These are phyloP conservation scores for Cerrena zonata DNA, from an alignment of 1,284 basidiomycete genomes.

Conservation along the genomic window DNA sequence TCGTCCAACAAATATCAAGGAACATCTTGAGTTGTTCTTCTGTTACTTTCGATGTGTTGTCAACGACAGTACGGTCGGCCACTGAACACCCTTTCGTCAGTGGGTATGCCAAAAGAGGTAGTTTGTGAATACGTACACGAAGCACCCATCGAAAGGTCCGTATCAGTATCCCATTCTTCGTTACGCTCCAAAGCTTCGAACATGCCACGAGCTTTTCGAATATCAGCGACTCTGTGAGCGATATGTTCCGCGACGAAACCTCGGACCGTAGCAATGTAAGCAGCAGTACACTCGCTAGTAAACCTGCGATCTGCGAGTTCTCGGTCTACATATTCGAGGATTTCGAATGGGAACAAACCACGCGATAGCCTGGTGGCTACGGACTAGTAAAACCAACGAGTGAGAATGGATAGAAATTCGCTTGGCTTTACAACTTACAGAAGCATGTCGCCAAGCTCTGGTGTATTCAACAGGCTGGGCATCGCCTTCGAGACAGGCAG, in stretches of 20 bases:
- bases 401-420: neutral
- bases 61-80: constrained; percentile 66
- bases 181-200: constrained; percentile 75
- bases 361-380: constrained; percentile 53
- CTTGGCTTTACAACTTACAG: constrained; percentile 43
- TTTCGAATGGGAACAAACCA: constrained; percentile 83
- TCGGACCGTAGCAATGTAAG: constrained; percentile 75
- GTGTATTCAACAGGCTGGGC: constrained; percentile 87
- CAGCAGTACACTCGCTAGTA: constrained; percentile 64
- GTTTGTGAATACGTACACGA: constrained; percentile 40
- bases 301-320: constrained; percentile 61
- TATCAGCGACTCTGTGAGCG: constrained; percentile 61
- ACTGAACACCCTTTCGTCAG: constrained; percentile 29
- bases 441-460: constrained; percentile 84
- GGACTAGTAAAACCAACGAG: constrained; percentile 41
- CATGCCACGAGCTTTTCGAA: constrained; percentile 77
- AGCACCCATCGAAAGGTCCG: constrained; percentile 74
- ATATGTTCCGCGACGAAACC: constrained; percentile 72
- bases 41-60: constrained; percentile 90
- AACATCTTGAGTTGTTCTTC: constrained; percentile 75
- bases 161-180: constrained; percentile 74
- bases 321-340: constrained; percentile 67
- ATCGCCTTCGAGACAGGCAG: constrained; percentile 92
- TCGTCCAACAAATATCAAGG: constrained; percentile 83
- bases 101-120: neutral